These are phyloP conservation scores for Actinomortierella wolfii DNA, from an alignment of 371 early-diverging fungal species.

Conservation along the genomic window DNA sequence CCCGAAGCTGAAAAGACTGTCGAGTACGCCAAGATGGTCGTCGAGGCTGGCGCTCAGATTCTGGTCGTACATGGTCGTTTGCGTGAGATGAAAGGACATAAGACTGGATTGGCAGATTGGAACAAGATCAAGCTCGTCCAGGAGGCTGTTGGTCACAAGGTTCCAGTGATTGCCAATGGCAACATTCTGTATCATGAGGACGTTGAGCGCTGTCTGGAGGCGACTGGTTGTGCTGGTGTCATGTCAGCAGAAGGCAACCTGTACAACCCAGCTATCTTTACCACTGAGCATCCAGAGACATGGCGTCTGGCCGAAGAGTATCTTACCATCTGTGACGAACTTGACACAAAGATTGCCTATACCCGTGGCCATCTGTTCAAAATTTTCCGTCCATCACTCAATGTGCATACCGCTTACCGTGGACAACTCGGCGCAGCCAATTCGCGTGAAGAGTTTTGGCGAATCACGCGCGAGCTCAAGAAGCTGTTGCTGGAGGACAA, in stretches of 20 bases:
- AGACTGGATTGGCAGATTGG: slow-evolving; percentile 98
- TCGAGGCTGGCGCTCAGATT: slow-evolving; percentile 92
- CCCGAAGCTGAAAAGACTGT: slow-evolving; percentile 92
- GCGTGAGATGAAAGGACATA: slow-evolving; percentile 96
- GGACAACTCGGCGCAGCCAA: slow-evolving; percentile 67
- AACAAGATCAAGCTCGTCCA: slow-evolving; percentile 94
- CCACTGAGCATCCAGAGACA: slow-evolving; percentile 63
- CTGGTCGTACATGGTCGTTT: slow-evolving; percentile 97
- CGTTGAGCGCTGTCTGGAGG: slow-evolving; percentile 84
- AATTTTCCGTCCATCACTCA: slow-evolving; percentile 79
- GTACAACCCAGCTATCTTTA: slow-evolving; percentile 91
- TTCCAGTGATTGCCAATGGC: slow-evolving; percentile 99
- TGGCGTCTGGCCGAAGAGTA: slow-evolving; percentile 90
- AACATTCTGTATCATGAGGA: slow-evolving; percentile 94
- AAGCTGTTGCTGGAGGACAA: slow-evolving; percentile 58
- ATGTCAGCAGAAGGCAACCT: slow-evolving; percentile 96
- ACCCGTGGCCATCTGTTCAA: slow-evolving; percentile 94
- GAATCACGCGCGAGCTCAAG: slow-evolving; percentile 63
- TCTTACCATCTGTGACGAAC: slow-evolving; percentile 72
- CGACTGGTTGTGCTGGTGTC: slow-evolving; percentile 94
- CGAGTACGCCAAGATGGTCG: slow-evolving; percentile 96
- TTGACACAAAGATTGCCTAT: slow-evolving; percentile 62
- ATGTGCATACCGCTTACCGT: slow-evolving; percentile 81
- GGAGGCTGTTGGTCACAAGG: slow-evolving; percentile 62
- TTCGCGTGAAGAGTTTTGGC: slow-evolving; percentile 64